Base-by-base conservation (phyloP, 2,329 filamentous ascomycete genomes). In the Beauveria rudraprayagi region DNA sequence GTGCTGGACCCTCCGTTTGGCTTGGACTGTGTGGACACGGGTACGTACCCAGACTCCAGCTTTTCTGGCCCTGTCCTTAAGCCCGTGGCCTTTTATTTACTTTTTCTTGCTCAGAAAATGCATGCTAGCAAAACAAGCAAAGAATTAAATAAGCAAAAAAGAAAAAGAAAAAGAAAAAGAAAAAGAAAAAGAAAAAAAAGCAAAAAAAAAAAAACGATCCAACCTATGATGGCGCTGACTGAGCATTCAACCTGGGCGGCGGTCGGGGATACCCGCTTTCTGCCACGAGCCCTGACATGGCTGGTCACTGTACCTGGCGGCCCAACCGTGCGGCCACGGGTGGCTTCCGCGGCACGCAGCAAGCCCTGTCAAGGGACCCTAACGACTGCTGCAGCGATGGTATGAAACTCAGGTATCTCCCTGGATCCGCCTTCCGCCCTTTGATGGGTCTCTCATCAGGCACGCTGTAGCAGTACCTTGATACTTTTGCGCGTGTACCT, bases 291-390 rank as follows among this genome's bases (percentile, higher is more conserved):
- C 50, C 30, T 24, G 50, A 43, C 28, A 54, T 54, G 50, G n/a
- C 43, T 47, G 41, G 58, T 60, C 50, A 47, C 58, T 60, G 50
- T 60, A 60, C 58, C 58, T 60, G 28, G 58, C 50, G 50, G 58
- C 58, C 58, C 58, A 60, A 60, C 50, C 48, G 19, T 48, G 50
- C 43, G 30, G 50, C 50, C 19, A 47, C 47, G 58, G 58, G 41
- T 54, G n/a, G 58, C 58, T 60, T 60, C 58, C 58, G 58, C 58
- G 58, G 51, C 8, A 16, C 28, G 40, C 41, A 22, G 47, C 48
- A 19, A 51, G 24, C 30, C 48, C 47, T 19, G 48, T 28, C 40
- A 19, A 51, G 43, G 28, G 41, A 40, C 58, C 19, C 50, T 37
- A 46, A 40, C n/a, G 40, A 37, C 48, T 16, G 48, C 40, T n/a